phyloP scores from a whole-genome alignment of 1,284 basidiomycete genomes.

The Polyporus tsugae region DNA sequence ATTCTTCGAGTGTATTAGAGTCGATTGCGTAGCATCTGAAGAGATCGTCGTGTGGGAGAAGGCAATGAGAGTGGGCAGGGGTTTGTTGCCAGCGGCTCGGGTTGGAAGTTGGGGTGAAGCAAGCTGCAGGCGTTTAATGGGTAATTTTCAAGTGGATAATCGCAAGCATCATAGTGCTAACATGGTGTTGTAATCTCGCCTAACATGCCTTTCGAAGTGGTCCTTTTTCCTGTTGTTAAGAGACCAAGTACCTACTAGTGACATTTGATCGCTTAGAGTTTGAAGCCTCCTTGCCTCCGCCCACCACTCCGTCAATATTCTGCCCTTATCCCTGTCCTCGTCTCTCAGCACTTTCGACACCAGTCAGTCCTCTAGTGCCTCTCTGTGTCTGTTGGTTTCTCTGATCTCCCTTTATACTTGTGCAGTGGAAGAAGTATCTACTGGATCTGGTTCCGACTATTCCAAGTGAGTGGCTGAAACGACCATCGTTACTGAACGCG shows the following conservation, averaged over 20 bases:
- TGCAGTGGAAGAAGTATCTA: conserved; percentile 85
- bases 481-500: conserved; percentile 20
- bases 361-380: background rate
- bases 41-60: background rate
- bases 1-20: background rate
- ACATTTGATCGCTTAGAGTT: background rate
- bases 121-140: too few relatives aligned
- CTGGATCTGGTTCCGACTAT: conserved; percentile 89
- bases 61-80: too few relatives aligned
- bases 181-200: too few relatives aligned
- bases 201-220: too few relatives aligned
- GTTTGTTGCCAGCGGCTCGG: too few relatives aligned
- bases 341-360: conserved; percentile 8
- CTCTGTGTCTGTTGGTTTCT: background rate
- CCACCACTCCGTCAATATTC: background rate
- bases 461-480: conserved; percentile 68
- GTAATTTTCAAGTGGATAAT: too few relatives aligned
- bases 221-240: too few relatives aligned
- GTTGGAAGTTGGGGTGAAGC: too few relatives aligned
- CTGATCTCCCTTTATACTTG: conserved; percentile 10
- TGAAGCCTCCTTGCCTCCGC: background rate
- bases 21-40: background rate
- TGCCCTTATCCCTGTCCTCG: background rate
- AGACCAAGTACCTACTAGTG: too few relatives aligned
- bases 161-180: too few relatives aligned